Conservation (phyloP, 2,329 filamentous ascomycete species). For the Colletotrichum sublineola region DNA sequence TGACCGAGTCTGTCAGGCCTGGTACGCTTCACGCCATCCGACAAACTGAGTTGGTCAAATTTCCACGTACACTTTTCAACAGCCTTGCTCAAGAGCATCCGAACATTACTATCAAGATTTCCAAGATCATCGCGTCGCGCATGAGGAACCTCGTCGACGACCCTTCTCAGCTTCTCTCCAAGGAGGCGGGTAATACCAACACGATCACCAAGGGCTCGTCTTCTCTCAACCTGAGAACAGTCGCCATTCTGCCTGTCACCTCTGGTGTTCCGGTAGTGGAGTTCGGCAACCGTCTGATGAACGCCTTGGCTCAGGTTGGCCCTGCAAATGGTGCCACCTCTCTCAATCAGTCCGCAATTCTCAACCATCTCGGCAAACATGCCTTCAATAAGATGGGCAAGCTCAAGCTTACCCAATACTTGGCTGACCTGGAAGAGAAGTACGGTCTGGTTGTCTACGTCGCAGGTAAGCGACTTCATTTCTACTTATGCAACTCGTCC, state of each 20-base stretch:
- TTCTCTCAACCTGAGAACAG: slow-evolving; percentile 91
- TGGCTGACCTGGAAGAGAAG: slow-evolving; percentile 97
- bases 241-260: slow-evolving; percentile 91
- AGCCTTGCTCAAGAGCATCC: slow-evolving; percentile 97
- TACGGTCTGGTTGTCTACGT: slow-evolving; percentile 96
- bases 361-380: slow-evolving; percentile 95
- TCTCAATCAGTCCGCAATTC: slow-evolving; percentile 91
- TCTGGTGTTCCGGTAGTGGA: slow-evolving; percentile 94
- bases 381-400: slow-evolving; percentile 99
- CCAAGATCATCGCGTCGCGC: slow-evolving; percentile 95
- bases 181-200: slow-evolving; percentile 71
- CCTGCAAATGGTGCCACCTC: slow-evolving; percentile 91
- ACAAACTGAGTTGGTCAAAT: slow-evolving; percentile 95
- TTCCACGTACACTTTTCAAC: slow-evolving; percentile 96
- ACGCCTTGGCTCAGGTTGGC: slow-evolving; percentile 89
- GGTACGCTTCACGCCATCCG: slow-evolving; percentile 95
- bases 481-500: slow-evolving; percentile 22
- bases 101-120: slow-evolving; percentile 98
- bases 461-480: slow-evolving; percentile 69
- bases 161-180: slow-evolving; percentile 75
- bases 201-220: slow-evolving; percentile 80
- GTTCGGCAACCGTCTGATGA: slow-evolving; percentile 90
- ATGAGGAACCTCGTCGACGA: slow-evolving; percentile 93
- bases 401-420: slow-evolving; percentile 92
- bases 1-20: slow-evolving; percentile 92